Evolutionary conservation across 805 yeast genomes (phyloP), one percentile per base, ranked within the genome.

Genomic region (Debaryomyces tyrocola): DNA sequence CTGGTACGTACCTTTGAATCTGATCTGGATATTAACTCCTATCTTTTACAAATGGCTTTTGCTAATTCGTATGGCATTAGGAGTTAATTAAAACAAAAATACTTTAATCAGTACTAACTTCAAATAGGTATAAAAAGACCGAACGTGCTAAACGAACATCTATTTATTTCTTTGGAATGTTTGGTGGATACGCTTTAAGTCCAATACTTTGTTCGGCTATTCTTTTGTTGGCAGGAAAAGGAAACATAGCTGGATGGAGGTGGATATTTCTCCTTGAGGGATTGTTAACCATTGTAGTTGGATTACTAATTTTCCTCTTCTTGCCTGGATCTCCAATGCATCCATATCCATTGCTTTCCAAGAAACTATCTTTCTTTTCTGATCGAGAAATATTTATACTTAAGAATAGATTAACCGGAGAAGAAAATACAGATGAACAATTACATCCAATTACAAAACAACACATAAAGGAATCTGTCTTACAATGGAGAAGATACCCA

Each of bases 261-360:
- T 41, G 45, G 45, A 41, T 41, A 20, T 41, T 41, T 41, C 27
- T 41, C 14, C 17, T 41, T 12, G 45, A 41, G 20, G 45, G 45
- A 20, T 34, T 41, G 14, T 6, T 34, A 10, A 41, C 45, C 14
- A 33, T 41, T 14, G 10, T 34, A 9, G 11, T 41, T 8, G 45
- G 40, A 7, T 17, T 41, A 8, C 7, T 34, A 5, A 27, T 35
- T 9, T 35, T 41, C 3, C 10, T 41, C 9, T 15, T 41, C 17
- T 39, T 41, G 14, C 37, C 37, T 10, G 37, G 43, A 12, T 29
- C 43, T 20, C 43, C 43, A 17, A 11, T 4, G 6, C 4, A 40
- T 14, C 43, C 43, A 12, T 24, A 28, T 31, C 37, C 43, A 29
- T 24, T 40, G 6, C 18, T 40, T 18, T 33, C 28, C 4, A 41